Conservation (phyloP, 2,329 filamentous ascomycete genomes). For the Aspergillus carbonarius region DNA sequence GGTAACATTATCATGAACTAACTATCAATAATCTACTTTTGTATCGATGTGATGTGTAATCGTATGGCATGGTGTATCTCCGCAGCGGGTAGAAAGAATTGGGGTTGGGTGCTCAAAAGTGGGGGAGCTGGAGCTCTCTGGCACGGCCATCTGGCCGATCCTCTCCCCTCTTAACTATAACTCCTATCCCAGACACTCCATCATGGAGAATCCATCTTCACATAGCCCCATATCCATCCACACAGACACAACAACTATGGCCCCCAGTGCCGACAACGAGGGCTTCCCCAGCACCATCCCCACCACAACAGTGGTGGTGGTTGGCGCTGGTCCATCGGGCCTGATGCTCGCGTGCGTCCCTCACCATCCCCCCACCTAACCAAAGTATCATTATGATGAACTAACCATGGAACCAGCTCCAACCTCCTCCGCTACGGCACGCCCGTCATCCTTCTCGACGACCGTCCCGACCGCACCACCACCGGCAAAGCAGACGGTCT, state of each 20-base stretch:
- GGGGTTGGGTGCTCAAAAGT: not conserved
- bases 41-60: too few relatives aligned
- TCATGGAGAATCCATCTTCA: slow-evolving; percentile 38
- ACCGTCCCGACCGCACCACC: slow-evolving; percentile 65
- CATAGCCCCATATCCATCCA: not conserved
- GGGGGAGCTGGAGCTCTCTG: slow-evolving; percentile 18
- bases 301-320: slow-evolving; percentile 35
- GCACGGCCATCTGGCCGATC: slow-evolving; percentile 14
- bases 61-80: too few relatives aligned
- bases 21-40: not conserved
- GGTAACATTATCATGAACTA: too few relatives aligned
- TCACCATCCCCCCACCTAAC: too few relatives aligned
- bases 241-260: slow-evolving; percentile 21
- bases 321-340: slow-evolving; percentile 47
- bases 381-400: slow-evolving; percentile 10
- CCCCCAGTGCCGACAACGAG: slow-evolving; percentile 29
- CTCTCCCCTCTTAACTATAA: slow-evolving; percentile 34
- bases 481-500: slow-evolving; percentile 70
- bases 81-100: too few relatives aligned
- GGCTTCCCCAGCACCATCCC: slow-evolving; percentile 22
- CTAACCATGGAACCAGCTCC: slow-evolving; percentile 37
- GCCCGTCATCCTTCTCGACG: slow-evolving; percentile 65
- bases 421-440: slow-evolving; percentile 66
- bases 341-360: slow-evolving; percentile 43
- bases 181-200: not conserved